Conservation (phyloP, 1,139 yeast genomes). For the Scheffersomyces segobiensis region DNA sequence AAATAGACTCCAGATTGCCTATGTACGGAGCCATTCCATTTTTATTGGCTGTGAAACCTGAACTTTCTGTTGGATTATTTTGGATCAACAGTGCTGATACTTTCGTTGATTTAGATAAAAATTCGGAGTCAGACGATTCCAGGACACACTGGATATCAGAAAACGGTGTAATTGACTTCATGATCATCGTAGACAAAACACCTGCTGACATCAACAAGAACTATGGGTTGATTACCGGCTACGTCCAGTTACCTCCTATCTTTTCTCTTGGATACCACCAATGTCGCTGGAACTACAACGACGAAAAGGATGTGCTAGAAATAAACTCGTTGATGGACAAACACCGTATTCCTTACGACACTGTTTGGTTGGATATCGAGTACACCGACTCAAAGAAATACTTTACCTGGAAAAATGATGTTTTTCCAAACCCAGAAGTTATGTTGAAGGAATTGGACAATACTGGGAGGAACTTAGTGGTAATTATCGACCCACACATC, state of each 20-base stretch:
- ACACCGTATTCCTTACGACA: slow-evolving; percentile 79
- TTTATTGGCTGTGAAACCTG: slow-evolving; percentile 66
- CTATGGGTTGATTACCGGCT: slow-evolving; percentile 78
- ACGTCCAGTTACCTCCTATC: slow-evolving; percentile 69
- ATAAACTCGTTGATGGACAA: slow-evolving; percentile 72
- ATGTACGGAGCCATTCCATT: slow-evolving; percentile 96
- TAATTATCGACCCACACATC: slow-evolving; percentile 90
- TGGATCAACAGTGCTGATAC: slow-evolving; percentile 97
- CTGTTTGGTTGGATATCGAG: slow-evolving; percentile 94
- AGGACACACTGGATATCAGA: slow-evolving; percentile 93
- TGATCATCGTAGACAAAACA: slow-evolving; percentile 62
- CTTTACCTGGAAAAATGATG: slow-evolving; percentile 82
- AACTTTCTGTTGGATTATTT: slow-evolving; percentile 69
- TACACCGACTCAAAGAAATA: slow-evolving; percentile 84
- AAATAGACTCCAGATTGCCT: slow-evolving; percentile 75
- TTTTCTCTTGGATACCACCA: slow-evolving; percentile 83
- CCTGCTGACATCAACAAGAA: slow-evolving; percentile 62
- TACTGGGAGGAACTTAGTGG: slow-evolving; percentile 78
- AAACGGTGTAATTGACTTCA: slow-evolving; percentile 76
- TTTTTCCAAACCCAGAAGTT: slow-evolving; percentile 71
- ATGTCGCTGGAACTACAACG: slow-evolving; percentile 96
- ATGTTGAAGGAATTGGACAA: slow-evolving; percentile 66
- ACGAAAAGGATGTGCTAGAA: slow-evolving; percentile 76
- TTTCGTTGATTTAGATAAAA: slow-evolving; percentile 68
- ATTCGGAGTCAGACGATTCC: slow-evolving; percentile 21